phyloP scores from a whole-genome alignment of 2,329 filamentous ascomycete genomes.

The Acephala macrosclerotiorum region DNA sequence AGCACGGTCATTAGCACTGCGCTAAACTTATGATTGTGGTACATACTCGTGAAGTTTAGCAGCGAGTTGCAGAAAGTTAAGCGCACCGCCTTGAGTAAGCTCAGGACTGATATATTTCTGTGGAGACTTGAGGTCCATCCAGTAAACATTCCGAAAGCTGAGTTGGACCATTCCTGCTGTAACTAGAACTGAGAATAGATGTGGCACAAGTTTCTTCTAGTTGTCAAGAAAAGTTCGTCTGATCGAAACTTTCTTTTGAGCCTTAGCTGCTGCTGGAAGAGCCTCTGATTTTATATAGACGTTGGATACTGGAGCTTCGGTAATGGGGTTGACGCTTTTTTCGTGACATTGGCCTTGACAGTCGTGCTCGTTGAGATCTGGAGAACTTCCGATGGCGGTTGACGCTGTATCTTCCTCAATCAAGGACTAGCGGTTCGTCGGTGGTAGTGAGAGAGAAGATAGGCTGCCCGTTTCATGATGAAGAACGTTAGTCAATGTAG shows the following conservation, averaged over 20 bases:
- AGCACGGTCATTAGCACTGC: neutral
- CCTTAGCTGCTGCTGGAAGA: neutral
- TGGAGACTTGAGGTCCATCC: conserved; percentile 14
- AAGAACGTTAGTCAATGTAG: neutral
- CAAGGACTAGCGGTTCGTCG: neutral
- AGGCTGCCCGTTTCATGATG: neutral
- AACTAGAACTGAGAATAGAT: neutral
- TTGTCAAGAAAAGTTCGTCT: neutral
- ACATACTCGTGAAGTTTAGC: conserved; percentile 14
- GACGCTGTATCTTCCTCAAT: neutral
- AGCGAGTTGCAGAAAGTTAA: conserved; percentile 12
- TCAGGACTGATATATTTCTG: neutral
- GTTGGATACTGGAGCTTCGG: neutral
- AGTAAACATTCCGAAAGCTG: conserved; percentile 15
- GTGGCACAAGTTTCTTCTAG: conserved; percentile 7
- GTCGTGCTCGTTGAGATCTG: neutral
- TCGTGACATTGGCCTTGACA: neutral
- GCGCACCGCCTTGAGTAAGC: conserved; percentile 12
- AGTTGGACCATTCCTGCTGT: conserved; percentile 7
- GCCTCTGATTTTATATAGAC: neutral
- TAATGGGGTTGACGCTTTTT: neutral
- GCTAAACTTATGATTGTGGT: neutral
- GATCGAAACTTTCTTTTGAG: neutral
- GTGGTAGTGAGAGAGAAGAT: neutral
- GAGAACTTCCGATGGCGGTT: neutral